Evolutionary conservation across 2,329 filamentous ascomycete genomes (phyloP).

Genomic region (Alternaria gaisen): DNA sequence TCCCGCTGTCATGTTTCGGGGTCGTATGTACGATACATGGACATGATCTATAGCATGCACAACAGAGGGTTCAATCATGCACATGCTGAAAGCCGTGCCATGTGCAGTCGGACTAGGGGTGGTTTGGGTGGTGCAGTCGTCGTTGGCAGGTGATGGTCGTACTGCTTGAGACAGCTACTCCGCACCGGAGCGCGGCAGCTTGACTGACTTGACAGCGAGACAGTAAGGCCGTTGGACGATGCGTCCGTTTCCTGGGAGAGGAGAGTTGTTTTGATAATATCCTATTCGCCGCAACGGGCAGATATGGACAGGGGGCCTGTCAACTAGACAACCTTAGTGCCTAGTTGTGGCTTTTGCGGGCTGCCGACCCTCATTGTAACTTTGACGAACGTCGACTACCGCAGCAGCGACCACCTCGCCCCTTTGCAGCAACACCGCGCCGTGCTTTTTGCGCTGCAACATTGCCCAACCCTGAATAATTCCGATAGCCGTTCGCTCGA

Average conservation of each 20-base stretch:
- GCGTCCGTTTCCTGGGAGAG: conserved; percentile 28
- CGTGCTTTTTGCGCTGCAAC: conserved; percentile 12
- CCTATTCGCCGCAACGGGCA: conserved; percentile 15
- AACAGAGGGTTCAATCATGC: conserved; percentile 18
- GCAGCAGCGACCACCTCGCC: conserved; percentile 10
- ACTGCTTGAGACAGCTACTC: conserved; percentile 10
- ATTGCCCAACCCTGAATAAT: conserved; percentile 2
- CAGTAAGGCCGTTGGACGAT: conserved; percentile 14
- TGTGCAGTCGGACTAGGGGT: conserved; percentile 7
- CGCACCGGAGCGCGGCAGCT: conserved; percentile 14
- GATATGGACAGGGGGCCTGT: conserved; percentile 21
- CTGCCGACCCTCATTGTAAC: conserved; percentile 23
- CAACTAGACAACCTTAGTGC: conserved; percentile 24
- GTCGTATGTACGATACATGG: background rate
- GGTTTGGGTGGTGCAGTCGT: conserved; percentile 1
- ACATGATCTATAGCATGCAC: conserved; percentile 6
- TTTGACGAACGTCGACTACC: conserved; percentile 19
- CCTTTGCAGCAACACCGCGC: conserved; percentile 14
- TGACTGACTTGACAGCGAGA: conserved; percentile 3
- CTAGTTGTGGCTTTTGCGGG: conserved; percentile 28
- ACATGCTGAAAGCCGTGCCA: conserved; percentile 16
- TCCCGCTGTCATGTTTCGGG: conserved; percentile 24
- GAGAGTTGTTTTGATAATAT: conserved; percentile 28
- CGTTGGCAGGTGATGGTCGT: conserved; percentile 13
- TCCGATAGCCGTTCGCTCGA: conserved; percentile 1